A percentile compares a stretch with the other conserved stretches of the same genome.
Conservation (phyloP, 139 green algal species). For the Monoraphidium neglectum region DNA sequence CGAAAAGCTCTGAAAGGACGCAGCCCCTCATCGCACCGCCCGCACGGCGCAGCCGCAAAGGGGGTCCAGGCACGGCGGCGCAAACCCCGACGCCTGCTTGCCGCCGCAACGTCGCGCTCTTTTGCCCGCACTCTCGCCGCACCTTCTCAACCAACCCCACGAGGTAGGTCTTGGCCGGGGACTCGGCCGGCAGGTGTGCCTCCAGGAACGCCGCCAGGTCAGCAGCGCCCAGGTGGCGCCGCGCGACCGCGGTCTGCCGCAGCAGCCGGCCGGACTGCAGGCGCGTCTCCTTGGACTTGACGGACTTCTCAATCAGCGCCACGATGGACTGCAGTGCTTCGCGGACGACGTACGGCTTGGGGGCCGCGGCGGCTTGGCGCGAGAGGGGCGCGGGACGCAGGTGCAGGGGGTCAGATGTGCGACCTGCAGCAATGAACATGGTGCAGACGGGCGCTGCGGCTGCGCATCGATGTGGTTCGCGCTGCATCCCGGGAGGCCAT, state of each 20-base stretch:
- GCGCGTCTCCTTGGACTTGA: slow-evolving; percentile 84
- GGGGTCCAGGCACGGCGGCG: too few species aligned
- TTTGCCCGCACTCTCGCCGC: background rate
- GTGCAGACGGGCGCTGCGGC: too few species aligned
- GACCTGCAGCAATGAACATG: too few species aligned
- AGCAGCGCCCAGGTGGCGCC: slow-evolving; percentile 54
- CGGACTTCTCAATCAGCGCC: slow-evolving; percentile 71
- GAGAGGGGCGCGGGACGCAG: too few species aligned
- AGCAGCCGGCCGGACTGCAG: slow-evolving; percentile 72
- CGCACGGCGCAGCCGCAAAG: too few species aligned
- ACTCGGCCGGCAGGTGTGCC: slow-evolving; percentile 39
- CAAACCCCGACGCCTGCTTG: too few species aligned
- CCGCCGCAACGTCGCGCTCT: too few species aligned
- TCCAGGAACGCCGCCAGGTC: slow-evolving; percentile 62
- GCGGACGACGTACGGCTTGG: slow-evolving; percentile 14
- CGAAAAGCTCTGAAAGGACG: too few species aligned
- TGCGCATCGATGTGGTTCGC: too few species aligned
- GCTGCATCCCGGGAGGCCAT: too few species aligned
- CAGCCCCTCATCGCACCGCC: too few species aligned
- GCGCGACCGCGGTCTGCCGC: slow-evolving; percentile 68
- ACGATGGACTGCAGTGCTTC: slow-evolving; percentile 41
- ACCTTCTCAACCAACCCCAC: slow-evolving; percentile 53
- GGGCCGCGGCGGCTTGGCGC: background rate
- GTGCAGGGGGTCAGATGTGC: too few species aligned
- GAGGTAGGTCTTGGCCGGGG: slow-evolving; percentile 34